Conservation (phyloP, 2,329 filamentous ascomycete genomes). For the Pseudogymnoascus verrucosus region DNA sequence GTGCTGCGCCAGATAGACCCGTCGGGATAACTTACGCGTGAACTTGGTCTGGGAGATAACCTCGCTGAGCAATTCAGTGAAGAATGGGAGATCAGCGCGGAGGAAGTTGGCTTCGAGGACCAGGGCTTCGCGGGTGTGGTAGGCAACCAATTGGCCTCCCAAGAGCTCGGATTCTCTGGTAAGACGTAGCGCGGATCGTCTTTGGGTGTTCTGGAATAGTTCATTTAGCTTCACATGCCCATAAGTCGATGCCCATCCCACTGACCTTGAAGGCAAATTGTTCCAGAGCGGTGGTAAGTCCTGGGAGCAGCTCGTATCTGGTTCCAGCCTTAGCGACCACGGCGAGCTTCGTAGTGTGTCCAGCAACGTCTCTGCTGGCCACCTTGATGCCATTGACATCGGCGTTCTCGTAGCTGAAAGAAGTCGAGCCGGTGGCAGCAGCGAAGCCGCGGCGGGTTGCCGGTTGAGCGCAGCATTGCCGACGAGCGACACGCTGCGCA, state of each 20-base stretch:
- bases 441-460: slow-evolving; percentile 52
- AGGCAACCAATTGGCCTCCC: slow-evolving; percentile 78
- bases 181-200: slow-evolving; percentile 85
- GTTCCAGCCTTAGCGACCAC: slow-evolving; percentile 92
- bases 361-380: slow-evolving; percentile 80
- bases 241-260: slow-evolving; percentile 5
- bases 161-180: slow-evolving; percentile 92
- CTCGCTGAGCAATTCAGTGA: slow-evolving; percentile 89
- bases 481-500: slow-evolving; percentile 54
- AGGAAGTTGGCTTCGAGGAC: slow-evolving; percentile 93
- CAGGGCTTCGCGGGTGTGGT: slow-evolving; percentile 88
- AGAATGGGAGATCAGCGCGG: slow-evolving; percentile 92
- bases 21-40: slow-evolving; percentile 46
- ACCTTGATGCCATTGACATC: slow-evolving; percentile 86
- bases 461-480: slow-evolving; percentile 48
- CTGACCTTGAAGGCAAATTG: slow-evolving; percentile 90
- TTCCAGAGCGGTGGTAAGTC: slow-evolving; percentile 81
- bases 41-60: slow-evolving; percentile 84
- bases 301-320: slow-evolving; percentile 82
- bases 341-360: slow-evolving; percentile 83
- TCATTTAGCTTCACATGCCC: not conserved
- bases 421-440: slow-evolving; percentile 57
- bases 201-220: slow-evolving; percentile 62
- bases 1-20: slow-evolving; percentile 13
- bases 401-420: slow-evolving; percentile 80